These are phyloP conservation scores for Aspergillus ellipticus DNA, from an alignment of 495 filamentous ascomycete genomes.

Conservation along the genomic window DNA sequence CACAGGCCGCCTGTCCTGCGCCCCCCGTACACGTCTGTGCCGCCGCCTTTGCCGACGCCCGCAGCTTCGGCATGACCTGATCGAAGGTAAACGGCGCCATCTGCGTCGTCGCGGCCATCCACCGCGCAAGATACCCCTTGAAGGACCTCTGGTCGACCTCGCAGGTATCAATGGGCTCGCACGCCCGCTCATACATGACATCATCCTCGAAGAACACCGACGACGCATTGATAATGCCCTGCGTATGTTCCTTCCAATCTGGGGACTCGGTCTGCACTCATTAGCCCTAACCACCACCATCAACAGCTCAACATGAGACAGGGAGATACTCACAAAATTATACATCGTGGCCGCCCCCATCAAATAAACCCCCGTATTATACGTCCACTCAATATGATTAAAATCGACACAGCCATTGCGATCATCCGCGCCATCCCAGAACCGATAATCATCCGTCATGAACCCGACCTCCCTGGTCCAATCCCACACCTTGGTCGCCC, in stretches of 20 bases:
- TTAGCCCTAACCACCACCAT: neutral
- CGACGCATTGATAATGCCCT: conserved; percentile 55
- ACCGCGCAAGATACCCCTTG: conserved; percentile 82
- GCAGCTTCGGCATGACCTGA: conserved; percentile 62
- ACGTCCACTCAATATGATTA: conserved; percentile 39
- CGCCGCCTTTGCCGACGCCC: conserved; percentile 63
- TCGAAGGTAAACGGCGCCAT: conserved; percentile 64
- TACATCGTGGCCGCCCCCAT: conserved; percentile 39
- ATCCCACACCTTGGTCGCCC: conserved; percentile 70
- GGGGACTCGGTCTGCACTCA: conserved; percentile 22
- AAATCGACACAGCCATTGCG: conserved; percentile 36
- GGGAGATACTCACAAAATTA: conserved; percentile 27
- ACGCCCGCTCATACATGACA: conserved; percentile 66
- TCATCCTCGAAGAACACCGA: conserved; percentile 47
- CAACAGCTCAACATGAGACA: neutral
- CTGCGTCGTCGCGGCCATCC: conserved; percentile 69
- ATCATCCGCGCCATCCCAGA: conserved; percentile 63
- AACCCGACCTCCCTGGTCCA: conserved; percentile 64
- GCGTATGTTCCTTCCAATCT: conserved; percentile 57
- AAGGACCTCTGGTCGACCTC: conserved; percentile 77
- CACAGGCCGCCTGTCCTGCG: conserved; percentile 50
- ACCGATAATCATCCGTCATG: conserved; percentile 55
- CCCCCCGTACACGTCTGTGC: conserved; percentile 66
- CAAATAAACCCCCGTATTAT: conserved; percentile 36
- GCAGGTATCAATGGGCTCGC: conserved; percentile 56